These are phyloP conservation scores for Populus davidiana DNA, from an alignment of 345 rosid species.

Conservation along the genomic window DNA sequence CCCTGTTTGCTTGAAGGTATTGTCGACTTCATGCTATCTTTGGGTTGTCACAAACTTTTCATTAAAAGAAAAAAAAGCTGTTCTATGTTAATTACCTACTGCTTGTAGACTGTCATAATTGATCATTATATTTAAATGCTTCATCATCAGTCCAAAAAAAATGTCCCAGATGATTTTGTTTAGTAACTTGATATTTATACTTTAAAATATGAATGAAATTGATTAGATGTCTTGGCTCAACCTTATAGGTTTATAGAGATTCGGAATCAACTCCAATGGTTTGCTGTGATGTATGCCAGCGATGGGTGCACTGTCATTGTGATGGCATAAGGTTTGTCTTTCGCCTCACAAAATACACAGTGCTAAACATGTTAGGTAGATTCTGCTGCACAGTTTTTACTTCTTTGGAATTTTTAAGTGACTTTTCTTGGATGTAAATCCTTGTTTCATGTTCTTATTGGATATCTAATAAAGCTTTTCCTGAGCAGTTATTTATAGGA, in stretches of 20 bases:
- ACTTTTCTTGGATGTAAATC: not conserved
- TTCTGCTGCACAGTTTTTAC: not conserved
- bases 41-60: not conserved
- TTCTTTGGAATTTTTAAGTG: not conserved
- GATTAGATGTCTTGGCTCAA: conserved; percentile 7
- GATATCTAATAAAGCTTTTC: not conserved
- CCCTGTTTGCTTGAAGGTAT: conserved; percentile 98
- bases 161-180: not conserved
- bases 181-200: not conserved
- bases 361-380: not conserved
- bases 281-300: conserved; percentile 99
- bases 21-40: not conserved
- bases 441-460: not conserved
- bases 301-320: conserved; percentile 98
- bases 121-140: conserved; percentile 6
- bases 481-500: not conserved
- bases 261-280: conserved; percentile 99
- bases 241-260: conserved; percentile 85
- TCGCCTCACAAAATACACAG: not conserved
- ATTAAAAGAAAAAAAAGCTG: not conserved
- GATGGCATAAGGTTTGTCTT: conserved; percentile 87
- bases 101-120: not conserved
- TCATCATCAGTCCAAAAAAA: not conserved
- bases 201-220: not conserved
- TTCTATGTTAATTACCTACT: not conserved